Conservation (phyloP, 208 protist species). For the Paratrypanosoma confusum region DNA sequence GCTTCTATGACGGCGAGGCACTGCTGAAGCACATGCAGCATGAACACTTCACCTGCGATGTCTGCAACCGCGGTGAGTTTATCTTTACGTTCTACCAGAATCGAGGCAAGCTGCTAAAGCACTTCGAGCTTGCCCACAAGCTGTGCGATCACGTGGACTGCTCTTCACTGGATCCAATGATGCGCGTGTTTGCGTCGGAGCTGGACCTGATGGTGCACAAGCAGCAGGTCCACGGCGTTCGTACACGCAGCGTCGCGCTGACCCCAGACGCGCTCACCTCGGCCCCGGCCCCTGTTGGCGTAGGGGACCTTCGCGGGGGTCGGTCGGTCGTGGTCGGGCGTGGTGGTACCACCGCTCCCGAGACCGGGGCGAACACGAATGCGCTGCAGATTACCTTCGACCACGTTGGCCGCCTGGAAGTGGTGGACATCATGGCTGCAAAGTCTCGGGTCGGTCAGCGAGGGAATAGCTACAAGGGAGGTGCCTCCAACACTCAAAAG, state of each 20-base stretch:
- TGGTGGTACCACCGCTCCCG: slow-evolving; percentile 5
- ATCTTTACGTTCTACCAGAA: slow-evolving; percentile 76
- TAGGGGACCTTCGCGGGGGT: too few relatives aligned
- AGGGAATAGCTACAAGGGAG: neutral
- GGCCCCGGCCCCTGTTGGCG: too few relatives aligned
- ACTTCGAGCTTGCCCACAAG: slow-evolving; percentile 64
- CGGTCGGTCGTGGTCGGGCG: too few relatives aligned
- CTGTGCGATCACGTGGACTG: slow-evolving; percentile 84
- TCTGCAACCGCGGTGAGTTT: slow-evolving; percentile 77
- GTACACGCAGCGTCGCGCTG: slow-evolving; percentile 17
- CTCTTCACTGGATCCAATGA: slow-evolving; percentile 53
- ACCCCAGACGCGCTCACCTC: slow-evolving; percentile 4
- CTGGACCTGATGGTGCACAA: slow-evolving; percentile 71
- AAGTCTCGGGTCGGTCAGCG: slow-evolving; percentile 2
- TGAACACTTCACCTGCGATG: slow-evolving; percentile 82
- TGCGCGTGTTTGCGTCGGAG: slow-evolving; percentile 72
- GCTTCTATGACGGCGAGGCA: slow-evolving; percentile 76
- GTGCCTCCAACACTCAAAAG: slow-evolving; percentile 8
- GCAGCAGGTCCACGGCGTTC: slow-evolving; percentile 59
- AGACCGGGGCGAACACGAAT: slow-evolving; percentile 48
- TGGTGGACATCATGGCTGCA: slow-evolving; percentile 42
- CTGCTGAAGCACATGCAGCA: slow-evolving; percentile 82
- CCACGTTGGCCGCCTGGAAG: slow-evolving; percentile 41
- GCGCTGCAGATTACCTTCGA: slow-evolving; percentile 74
- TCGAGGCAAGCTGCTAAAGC: slow-evolving; percentile 55